These are phyloP conservation scores for Zygosaccharomyces pseudobailii DNA, from an alignment of 1,139 yeast genomes.

Conservation along the genomic window DNA sequence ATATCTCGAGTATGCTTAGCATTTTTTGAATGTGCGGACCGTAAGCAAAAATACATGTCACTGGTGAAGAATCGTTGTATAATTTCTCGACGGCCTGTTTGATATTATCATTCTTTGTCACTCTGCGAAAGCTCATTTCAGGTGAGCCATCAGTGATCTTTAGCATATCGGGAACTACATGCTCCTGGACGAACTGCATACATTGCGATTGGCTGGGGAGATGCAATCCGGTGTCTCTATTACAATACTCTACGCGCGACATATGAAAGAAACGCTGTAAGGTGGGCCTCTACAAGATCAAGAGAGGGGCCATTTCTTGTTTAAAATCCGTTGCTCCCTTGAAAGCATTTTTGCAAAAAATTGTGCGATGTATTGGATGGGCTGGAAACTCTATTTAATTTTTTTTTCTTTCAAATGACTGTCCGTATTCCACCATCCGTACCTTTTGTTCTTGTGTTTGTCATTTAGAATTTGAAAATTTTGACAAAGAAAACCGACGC, in stretches of 20 bases:
- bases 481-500: background rate
- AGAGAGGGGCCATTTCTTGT: background rate
- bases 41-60: conserved; percentile 22
- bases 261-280: background rate
- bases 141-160: background rate
- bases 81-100: conserved; percentile 14
- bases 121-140: conserved; percentile 5
- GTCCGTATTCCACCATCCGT: background rate
- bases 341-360: background rate
- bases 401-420: background rate
- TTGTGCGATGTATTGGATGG: background rate
- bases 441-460: background rate
- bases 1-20: conserved; percentile 26
- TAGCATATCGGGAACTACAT: conserved; percentile 8
- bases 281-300: background rate
- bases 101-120: conserved; percentile 21
- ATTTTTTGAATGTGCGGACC: conserved; percentile 30
- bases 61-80: conserved; percentile 1
- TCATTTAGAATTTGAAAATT: too few species aligned
- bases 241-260: conserved; percentile 8
- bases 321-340: background rate
- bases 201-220: conserved; percentile 8
- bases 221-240: conserved; percentile 10
- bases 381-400: background rate
- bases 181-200: conserved; percentile 11